These are phyloP conservation scores for Cercospora sp. DNA, from an alignment of 2,329 filamentous ascomycete genomes.

Conservation along the genomic window DNA sequence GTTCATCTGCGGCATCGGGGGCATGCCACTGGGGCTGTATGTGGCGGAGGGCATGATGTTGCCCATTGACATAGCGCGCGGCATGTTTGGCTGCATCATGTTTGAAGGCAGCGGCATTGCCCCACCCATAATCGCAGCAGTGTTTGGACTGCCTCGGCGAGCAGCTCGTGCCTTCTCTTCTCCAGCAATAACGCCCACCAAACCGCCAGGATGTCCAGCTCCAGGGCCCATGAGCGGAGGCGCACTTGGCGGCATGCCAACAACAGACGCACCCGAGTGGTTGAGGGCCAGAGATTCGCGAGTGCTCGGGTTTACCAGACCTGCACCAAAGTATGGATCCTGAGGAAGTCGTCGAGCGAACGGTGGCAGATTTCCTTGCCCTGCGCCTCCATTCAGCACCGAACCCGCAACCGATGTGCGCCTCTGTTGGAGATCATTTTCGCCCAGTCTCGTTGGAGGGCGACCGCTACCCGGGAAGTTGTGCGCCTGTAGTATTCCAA, in stretches of 20 bases:
- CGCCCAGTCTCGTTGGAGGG: conserved; percentile 67
- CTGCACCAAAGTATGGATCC: conserved; percentile 81
- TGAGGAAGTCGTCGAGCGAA: conserved; percentile 81
- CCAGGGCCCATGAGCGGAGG: conserved; percentile 21
- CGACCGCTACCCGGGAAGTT: conserved; percentile 80
- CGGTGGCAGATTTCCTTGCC: conserved; percentile 64
- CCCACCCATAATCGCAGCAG: conserved; percentile 36
- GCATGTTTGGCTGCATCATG: conserved; percentile 36
- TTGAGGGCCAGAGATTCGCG: conserved; percentile 72
- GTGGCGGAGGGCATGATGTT: conserved; percentile 33
- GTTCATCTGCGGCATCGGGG: conserved; percentile 33
- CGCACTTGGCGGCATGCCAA: conserved; percentile 38
- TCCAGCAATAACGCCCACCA: conserved; percentile 83
- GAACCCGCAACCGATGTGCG: conserved; percentile 52
- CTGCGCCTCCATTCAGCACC: conserved; percentile 45
- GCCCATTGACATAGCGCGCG: conserved; percentile 40
- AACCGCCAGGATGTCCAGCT: conserved; percentile 66
- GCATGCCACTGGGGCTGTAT: conserved; percentile 33
- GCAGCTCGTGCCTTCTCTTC: conserved; percentile 79
- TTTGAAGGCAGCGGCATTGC: conserved; percentile 36
- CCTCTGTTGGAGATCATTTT: conserved; percentile 56
- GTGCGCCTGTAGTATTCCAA: conserved; percentile 84
- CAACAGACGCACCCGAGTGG: conserved; percentile 44
- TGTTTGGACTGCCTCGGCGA: conserved; percentile 74
- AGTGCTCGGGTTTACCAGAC: conserved; percentile 69